These are phyloP conservation scores for Arachis monticola DNA, from an alignment of 331 rosid genomes.

Conservation along the genomic window DNA sequence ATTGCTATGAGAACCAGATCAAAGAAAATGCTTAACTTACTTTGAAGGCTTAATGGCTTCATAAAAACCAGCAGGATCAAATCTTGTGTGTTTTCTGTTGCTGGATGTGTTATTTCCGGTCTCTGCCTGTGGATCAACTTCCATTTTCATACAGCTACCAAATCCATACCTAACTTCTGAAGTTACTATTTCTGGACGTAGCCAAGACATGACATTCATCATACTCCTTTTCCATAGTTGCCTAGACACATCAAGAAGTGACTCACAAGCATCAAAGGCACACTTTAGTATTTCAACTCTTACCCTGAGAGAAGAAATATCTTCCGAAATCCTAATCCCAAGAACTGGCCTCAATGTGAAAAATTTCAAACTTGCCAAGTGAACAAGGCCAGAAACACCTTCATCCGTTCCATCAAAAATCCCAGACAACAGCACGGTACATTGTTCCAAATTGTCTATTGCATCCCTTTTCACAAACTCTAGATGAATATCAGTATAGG, in stretches of 20 bases:
- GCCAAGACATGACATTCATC: slow-evolving; percentile 87
- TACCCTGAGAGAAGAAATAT: slow-evolving; percentile 59
- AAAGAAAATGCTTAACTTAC: slow-evolving; percentile 58
- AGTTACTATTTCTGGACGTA: slow-evolving; percentile 84
- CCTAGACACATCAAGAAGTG: slow-evolving; percentile 76
- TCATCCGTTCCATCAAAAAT: slow-evolving; percentile 87
- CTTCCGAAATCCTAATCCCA: slow-evolving; percentile 53
- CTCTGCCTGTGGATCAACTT: slow-evolving; percentile 50
- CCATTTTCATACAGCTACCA: slow-evolving; percentile 51
- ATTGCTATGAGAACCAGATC: slow-evolving; percentile 11
- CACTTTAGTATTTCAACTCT: slow-evolving; percentile 75
- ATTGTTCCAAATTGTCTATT: slow-evolving; percentile 37
- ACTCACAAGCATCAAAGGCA: slow-evolving; percentile 78
- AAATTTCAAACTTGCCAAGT: slow-evolving; percentile 77
- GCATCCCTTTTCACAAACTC: slow-evolving; percentile 61
- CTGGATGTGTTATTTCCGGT: slow-evolving; percentile 41
- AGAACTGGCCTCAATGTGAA: slow-evolving; percentile 68
- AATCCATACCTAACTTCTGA: slow-evolving; percentile 77
- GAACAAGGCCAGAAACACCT: slow-evolving; percentile 82
- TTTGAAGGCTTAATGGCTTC: slow-evolving; percentile 94
- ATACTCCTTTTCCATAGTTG: slow-evolving; percentile 88
- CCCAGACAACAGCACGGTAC: slow-evolving; percentile 74
- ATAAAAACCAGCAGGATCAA: slow-evolving; percentile 80
- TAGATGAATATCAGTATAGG: slow-evolving; percentile 64
- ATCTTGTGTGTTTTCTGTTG: slow-evolving; percentile 48